Conservation (phyloP, 2,329 filamentous ascomycete species). For the Fusarium drepaniforme region DNA sequence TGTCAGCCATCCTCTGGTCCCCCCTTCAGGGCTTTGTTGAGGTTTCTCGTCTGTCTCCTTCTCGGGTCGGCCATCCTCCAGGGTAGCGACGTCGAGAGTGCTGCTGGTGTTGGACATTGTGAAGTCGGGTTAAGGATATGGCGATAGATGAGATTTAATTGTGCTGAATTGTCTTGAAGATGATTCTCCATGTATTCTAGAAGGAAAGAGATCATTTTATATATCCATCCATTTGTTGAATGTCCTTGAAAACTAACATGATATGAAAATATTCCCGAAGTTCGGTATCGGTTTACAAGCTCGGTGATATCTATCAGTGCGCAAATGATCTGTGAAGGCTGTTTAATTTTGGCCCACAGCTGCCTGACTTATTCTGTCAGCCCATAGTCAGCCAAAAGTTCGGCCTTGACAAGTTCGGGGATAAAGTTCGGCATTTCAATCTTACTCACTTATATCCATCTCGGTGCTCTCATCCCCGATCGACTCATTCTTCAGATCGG, state of each 20-base stretch:
- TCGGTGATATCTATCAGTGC: not conserved
- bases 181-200: not conserved
- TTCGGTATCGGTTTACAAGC: slow-evolving; percentile 26
- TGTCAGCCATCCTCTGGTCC: slow-evolving; percentile 28
- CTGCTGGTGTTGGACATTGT: slow-evolving; percentile 13
- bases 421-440: slow-evolving; percentile 28
- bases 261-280: slow-evolving; percentile 2
- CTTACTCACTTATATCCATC: slow-evolving; percentile 23
- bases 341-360: no score
- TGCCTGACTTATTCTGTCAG: not conserved
- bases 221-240: not conserved
- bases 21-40: slow-evolving; percentile 15
- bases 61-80: slow-evolving; percentile 17
- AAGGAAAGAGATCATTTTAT: not conserved
- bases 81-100: slow-evolving; percentile 19
- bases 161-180: not conserved
- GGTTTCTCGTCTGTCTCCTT: not conserved
- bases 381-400: not conserved
- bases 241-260: not conserved
- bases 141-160: not conserved
- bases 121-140: not conserved
- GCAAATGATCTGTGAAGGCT: not conserved
- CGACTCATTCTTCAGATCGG: not conserved
- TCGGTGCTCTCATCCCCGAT: not conserved
- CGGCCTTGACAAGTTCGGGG: slow-evolving; percentile 29